These are phyloP conservation scores for Arthrobotrys conoides DNA, from an alignment of 2,329 filamentous ascomycete genomes.

Conservation along the genomic window DNA sequence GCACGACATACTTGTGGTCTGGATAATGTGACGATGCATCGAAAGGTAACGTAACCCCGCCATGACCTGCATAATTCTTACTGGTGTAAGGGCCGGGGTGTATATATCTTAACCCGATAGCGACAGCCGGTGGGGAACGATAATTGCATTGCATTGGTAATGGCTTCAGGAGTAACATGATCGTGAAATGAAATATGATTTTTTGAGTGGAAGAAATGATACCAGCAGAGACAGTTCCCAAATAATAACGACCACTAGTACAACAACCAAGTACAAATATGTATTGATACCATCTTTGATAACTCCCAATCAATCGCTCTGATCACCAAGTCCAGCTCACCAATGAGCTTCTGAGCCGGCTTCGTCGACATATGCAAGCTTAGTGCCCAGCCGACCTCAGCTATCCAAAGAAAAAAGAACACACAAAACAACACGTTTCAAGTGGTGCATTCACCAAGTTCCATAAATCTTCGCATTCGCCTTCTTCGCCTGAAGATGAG, in stretches of 20 bases:
- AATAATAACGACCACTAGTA: neutral
- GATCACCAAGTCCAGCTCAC: neutral
- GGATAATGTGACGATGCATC: slow-evolving; percentile 21
- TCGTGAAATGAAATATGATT: neutral
- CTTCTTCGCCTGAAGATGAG: neutral
- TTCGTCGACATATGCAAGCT: neutral
- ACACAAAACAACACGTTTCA: slow-evolving; percentile 26
- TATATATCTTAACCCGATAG: slow-evolving; percentile 15
- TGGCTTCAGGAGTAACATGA: neutral
- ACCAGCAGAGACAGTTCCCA: neutral
- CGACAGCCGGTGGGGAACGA: slow-evolving; percentile 29
- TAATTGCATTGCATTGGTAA: neutral
- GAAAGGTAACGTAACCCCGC: slow-evolving; percentile 48
- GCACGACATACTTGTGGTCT: slow-evolving; percentile 17
- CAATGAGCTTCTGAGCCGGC: slow-evolving; percentile 3
- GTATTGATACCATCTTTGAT: neutral
- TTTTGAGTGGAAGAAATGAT: neutral
- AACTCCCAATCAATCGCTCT: neutral
- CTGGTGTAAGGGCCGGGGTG: slow-evolving; percentile 51
- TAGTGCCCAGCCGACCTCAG: too few relatives aligned
- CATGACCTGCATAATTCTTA: slow-evolving; percentile 53
- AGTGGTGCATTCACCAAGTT: slow-evolving; percentile 10
- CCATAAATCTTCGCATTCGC: neutral
- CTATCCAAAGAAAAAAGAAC: slow-evolving; percentile 21
- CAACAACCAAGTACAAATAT: neutral